Conservation (phyloP, 495 filamentous ascomycete species). For the Hyphodiscus hymeniophilus region DNA sequence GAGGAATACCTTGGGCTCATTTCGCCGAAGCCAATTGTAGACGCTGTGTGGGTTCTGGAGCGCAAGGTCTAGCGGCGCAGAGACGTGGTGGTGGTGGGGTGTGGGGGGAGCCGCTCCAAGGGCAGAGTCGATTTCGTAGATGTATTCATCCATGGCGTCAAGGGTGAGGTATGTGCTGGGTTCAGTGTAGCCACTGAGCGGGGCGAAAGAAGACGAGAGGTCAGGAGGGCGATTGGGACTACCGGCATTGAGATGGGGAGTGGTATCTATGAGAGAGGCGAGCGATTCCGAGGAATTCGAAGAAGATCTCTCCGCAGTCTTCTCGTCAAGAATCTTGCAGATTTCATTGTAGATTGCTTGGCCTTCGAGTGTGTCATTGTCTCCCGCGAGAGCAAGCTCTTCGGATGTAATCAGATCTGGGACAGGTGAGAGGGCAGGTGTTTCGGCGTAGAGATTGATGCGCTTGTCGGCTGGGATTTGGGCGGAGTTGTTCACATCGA, state of each 20-base stretch:
- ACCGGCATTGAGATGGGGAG: slow-evolving; percentile 7
- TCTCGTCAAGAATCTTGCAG: slow-evolving; percentile 15
- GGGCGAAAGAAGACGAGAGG: background rate
- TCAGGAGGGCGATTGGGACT: slow-evolving; percentile 2
- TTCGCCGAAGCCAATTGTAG: slow-evolving; percentile 81
- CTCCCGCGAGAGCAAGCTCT: slow-evolving; percentile 16
- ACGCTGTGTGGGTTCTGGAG: slow-evolving; percentile 76
- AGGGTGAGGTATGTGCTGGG: slow-evolving; percentile 53
- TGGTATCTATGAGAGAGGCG: slow-evolving; percentile 27
- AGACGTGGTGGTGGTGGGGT: background rate
- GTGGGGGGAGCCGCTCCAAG: slow-evolving; percentile 34
- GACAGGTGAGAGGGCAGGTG: slow-evolving; percentile 5
- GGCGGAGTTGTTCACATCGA: slow-evolving; percentile 74
- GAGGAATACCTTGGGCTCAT: slow-evolving; percentile 76
- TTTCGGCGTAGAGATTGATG: slow-evolving; percentile 32
- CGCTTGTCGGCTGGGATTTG: slow-evolving; percentile 68
- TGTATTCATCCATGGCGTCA: slow-evolving; percentile 74
- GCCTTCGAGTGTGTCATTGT: slow-evolving; percentile 37
- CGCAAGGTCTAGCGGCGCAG: slow-evolving; percentile 39
- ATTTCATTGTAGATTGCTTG: slow-evolving; percentile 28
- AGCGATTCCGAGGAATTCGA: slow-evolving; percentile 33
- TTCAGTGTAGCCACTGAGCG: background rate
- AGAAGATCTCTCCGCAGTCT: slow-evolving; percentile 29
- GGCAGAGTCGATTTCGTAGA: slow-evolving; percentile 58
- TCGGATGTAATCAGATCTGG: slow-evolving; percentile 13